Evolutionary conservation across 768 basidiomycete species (phyloP).

Genomic region (Suillus clintonianus): DNA sequence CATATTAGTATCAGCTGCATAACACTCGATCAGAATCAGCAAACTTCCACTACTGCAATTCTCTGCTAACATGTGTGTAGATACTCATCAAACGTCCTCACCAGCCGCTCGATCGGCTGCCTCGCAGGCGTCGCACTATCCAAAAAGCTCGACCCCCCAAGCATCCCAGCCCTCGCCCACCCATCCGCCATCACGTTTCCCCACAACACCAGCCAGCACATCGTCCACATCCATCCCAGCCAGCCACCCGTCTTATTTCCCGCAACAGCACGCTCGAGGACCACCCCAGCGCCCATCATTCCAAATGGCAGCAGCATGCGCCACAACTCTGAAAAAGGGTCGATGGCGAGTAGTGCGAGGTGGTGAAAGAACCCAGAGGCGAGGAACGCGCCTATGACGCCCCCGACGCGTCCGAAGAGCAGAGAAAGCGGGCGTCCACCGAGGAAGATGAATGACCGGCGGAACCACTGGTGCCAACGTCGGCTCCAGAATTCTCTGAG

Average conservation of each 20-base stretch:
- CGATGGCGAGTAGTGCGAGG: constrained; percentile 51
- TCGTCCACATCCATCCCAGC: constrained; percentile 38
- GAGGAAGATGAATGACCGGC: constrained; percentile 30
- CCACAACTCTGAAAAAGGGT: constrained; percentile 44
- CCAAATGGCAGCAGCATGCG: constrained; percentile 52
- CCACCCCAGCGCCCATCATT: constrained; percentile 52
- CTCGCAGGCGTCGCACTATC: constrained; percentile 10
- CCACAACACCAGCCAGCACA: constrained; percentile 26
- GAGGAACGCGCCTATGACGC: constrained; percentile 56
- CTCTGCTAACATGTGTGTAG: constrained; percentile 6
- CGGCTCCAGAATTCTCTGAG: constrained; percentile 38
- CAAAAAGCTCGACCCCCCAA: constrained; percentile 9
- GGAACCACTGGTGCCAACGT: constrained; percentile 41
- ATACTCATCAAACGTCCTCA: constrained; percentile 14
- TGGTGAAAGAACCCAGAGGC: constrained; percentile 60
- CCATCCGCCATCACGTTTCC: constrained; percentile 26
- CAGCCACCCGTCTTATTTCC: constrained; percentile 31
- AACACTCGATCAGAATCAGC: too few relatives aligned
- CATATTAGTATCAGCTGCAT: not conserved
- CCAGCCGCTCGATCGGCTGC: constrained; percentile 10
- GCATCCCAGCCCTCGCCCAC: constrained; percentile 14
- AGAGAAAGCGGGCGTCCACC: constrained; percentile 31
- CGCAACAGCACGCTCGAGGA: constrained; percentile 41
- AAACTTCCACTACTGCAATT: too few relatives aligned
- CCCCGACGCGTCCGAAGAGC: constrained; percentile 49